Conservation (phyloP, 495 filamentous ascomycete species). For the Viridothelium virens region DNA sequence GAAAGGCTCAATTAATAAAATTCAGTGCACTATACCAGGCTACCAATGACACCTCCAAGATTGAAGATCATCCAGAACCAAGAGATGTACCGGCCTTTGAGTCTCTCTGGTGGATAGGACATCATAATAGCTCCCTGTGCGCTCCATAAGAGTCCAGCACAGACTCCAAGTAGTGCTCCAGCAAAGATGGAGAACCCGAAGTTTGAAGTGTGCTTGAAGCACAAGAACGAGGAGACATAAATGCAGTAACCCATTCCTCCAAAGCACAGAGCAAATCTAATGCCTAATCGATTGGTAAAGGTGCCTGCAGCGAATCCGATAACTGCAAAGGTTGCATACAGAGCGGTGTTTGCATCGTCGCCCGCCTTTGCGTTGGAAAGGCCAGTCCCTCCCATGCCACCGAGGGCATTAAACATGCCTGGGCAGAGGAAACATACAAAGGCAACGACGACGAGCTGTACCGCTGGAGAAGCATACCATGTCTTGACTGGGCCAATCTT, state of each 20-base stretch:
- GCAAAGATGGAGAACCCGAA: slow-evolving; percentile 50
- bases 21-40: slow-evolving; percentile 49
- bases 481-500: slow-evolving; percentile 18
- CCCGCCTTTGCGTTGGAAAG: slow-evolving; percentile 53
- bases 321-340: slow-evolving; percentile 78
- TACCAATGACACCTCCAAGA: slow-evolving; percentile 81
- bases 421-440: slow-evolving; percentile 31
- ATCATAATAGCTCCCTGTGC: slow-evolving; percentile 96
- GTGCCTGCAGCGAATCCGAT: slow-evolving; percentile 84
- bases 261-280: slow-evolving; percentile 62
- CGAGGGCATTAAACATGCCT: slow-evolving; percentile 59
- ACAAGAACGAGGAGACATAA: slow-evolving; percentile 70
- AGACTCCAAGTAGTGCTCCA: slow-evolving; percentile 56
- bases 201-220: slow-evolving; percentile 70
- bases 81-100: slow-evolving; percentile 83
- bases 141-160: slow-evolving; percentile 82
- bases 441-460: slow-evolving; percentile 25
- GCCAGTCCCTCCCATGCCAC: slow-evolving; percentile 60
- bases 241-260: slow-evolving; percentile 83
- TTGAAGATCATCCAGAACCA: slow-evolving; percentile 97
- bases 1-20: neutral
- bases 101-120: slow-evolving; percentile 73
- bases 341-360: slow-evolving; percentile 61
- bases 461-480: slow-evolving; percentile 25
- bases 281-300: slow-evolving; percentile 64